Base-by-base conservation (phyloP, 768 basidiomycete species). In the Boletus edulis region DNA sequence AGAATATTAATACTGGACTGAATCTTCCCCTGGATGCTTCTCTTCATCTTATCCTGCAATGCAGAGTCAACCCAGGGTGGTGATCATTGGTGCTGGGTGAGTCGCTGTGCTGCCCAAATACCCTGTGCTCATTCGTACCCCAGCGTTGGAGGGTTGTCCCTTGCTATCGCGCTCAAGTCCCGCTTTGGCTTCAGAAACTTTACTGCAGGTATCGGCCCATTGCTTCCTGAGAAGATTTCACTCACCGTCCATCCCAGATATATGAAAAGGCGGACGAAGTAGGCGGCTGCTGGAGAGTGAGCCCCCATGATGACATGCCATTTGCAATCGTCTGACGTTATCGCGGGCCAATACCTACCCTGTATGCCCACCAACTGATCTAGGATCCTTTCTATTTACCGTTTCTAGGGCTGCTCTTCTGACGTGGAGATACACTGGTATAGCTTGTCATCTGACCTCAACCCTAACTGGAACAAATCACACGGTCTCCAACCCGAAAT, bases 221-320 rank as follows among this genome's bases (percentile, higher is more conserved):
- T 35, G 32, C 17, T 22, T n/a, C n/a, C 22, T 1, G 22, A 5
- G 27, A 29, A 29, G 42, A 27, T 17, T 40, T 35, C 12, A 4
- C 34, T 57, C 34, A 62, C 34, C 15, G 8, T 44, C 31, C 12
- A 41, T 37, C 6, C 22, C 12, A 46, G 81, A 76, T 82, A 18
- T 78, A 73, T 32, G 81, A 82, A 59, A 76, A 78, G 51, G 74
- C 63, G 5, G 46, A 49, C 4, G 74, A 75, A 37, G 71, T 81
- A 17, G 81, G 81, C 11, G 80, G 81, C 37, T 79, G 78, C 31
- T 82, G 81, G 80, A 71, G 78, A 56, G 80, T 82, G 52, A 57
- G 79, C 70, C 32, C 11, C 47, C 13, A 55, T 24, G 24, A 55
- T 24, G 24, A 24, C 17, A 35, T 22, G 27, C 41, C 18, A 46